Conservation (phyloP, 2,329 filamentous ascomycete genomes). For the Penicillium olsonii region DNA sequence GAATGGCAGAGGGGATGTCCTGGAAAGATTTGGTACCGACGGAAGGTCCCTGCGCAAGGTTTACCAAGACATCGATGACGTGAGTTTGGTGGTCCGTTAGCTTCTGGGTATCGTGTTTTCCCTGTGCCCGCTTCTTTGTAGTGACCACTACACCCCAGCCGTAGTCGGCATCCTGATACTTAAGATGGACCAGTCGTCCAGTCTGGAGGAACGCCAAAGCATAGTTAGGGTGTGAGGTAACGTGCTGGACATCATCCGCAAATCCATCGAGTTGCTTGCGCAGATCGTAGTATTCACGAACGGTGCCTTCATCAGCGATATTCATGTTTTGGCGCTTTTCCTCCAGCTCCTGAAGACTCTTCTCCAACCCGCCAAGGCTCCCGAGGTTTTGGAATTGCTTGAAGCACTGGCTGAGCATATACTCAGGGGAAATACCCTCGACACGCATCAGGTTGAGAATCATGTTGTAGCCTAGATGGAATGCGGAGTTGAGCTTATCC, state of each 20-base stretch:
- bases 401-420: slow-evolving; percentile 98
- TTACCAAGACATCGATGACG: slow-evolving; percentile 78
- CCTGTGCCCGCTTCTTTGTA: slow-evolving; percentile 64
- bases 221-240: slow-evolving; percentile 90
- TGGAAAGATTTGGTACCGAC: slow-evolving; percentile 59
- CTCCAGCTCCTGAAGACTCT: slow-evolving; percentile 77
- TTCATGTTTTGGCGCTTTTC: slow-evolving; percentile 69
- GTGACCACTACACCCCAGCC: slow-evolving; percentile 92
- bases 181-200: slow-evolving; percentile 85
- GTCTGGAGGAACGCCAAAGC: slow-evolving; percentile 80
- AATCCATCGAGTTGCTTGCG: slow-evolving; percentile 81
- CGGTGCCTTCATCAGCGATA: slow-evolving; percentile 81
- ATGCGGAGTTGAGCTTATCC: slow-evolving; percentile 95
- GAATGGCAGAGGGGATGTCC: slow-evolving; percentile 65
- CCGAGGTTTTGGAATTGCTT: slow-evolving; percentile 97
- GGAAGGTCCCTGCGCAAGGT: slow-evolving; percentile 56
- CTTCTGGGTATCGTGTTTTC: slow-evolving; percentile 67
- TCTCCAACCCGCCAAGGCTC: slow-evolving; percentile 79
- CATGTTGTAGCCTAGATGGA: slow-evolving; percentile 99
- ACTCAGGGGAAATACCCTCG: slow-evolving; percentile 98
- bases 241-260: slow-evolving; percentile 83
- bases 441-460: slow-evolving; percentile 93
- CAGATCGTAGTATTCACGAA: slow-evolving; percentile 93
- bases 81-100: slow-evolving; percentile 74
- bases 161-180: slow-evolving; percentile 77